These are phyloP conservation scores for Blastobotrys elegans DNA, from an alignment of 1,139 yeast species.

Conservation along the genomic window DNA sequence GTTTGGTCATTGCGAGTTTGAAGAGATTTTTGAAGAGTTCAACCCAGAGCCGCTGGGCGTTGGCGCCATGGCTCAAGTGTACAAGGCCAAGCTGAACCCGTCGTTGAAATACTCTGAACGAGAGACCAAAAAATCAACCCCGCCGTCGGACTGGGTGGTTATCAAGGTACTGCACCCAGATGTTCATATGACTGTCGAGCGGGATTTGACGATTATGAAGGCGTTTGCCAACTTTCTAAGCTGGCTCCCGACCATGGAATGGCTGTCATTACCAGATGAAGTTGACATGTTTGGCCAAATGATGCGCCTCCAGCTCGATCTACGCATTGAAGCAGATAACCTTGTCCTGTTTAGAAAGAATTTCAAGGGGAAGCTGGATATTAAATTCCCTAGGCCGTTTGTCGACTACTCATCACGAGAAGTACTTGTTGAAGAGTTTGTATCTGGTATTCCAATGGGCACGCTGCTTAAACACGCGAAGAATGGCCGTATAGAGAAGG, in stretches of 20 bases:
- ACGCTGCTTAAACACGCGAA: conserved; percentile 47
- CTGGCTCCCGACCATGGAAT: conserved; percentile 86
- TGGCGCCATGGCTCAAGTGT: conserved; percentile 97
- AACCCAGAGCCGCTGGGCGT: conserved; percentile 77
- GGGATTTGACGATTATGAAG: conserved; percentile 81
- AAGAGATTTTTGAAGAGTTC: conserved; percentile 80
- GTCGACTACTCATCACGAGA: conserved; percentile 60
- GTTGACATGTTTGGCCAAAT: conserved; percentile 80
- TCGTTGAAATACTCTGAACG: conserved; percentile 9
- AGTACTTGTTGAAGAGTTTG: conserved; percentile 80
- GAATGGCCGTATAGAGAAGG: conserved; percentile 51
- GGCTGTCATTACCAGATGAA: conserved; percentile 93
- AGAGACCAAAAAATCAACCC: conserved; percentile 7
- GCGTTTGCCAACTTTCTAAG: conserved; percentile 71
- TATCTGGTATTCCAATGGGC: conserved; percentile 80
- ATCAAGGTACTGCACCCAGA: conserved; percentile 89
- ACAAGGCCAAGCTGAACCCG: conserved; percentile 55
- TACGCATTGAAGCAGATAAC: conserved; percentile 84
- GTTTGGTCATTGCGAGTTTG: conserved; percentile 55
- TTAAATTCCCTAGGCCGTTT: conserved; percentile 80
- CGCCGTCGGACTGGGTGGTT: conserved; percentile 62
- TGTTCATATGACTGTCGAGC: conserved; percentile 62
- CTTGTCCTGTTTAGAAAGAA: conserved; percentile 62
- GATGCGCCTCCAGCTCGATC: conserved; percentile 85
- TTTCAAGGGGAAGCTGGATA: conserved; percentile 51